Conservation (phyloP, 768 basidiomycete genomes). For the Leccinum barrowsii region DNA sequence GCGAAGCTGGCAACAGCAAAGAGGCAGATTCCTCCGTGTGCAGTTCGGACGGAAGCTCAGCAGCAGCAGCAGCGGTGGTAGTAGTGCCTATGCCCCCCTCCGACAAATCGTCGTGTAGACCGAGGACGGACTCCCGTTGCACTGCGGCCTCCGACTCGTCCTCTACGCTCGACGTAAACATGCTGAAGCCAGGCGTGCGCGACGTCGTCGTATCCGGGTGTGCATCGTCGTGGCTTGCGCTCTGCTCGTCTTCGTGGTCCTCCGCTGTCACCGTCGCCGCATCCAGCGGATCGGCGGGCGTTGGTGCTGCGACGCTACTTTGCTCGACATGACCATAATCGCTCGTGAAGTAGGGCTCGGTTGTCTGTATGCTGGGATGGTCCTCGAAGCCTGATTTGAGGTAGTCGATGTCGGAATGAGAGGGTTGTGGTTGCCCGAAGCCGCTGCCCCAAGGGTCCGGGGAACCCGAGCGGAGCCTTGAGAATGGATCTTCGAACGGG, state of each 20-base stretch:
- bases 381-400: slow-evolving; percentile 29
- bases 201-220: slow-evolving; percentile 12
- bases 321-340: slow-evolving; percentile 33
- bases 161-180: slow-evolving; percentile 27
- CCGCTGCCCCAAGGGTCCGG: slow-evolving; percentile 79
- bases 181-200: slow-evolving; percentile 49
- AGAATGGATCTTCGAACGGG: slow-evolving; percentile 72
- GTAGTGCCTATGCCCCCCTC: neutral
- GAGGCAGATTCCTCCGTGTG: slow-evolving; percentile 10
- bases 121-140: slow-evolving; percentile 10
- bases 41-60: slow-evolving; percentile 11
- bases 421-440: slow-evolving; percentile 40
- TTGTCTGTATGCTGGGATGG: slow-evolving; percentile 19
- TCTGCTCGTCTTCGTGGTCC: slow-evolving; percentile 30
- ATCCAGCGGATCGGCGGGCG: slow-evolving; percentile 40
- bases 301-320: slow-evolving; percentile 10
- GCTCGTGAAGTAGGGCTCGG: slow-evolving; percentile 37
- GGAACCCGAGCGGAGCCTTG: slow-evolving; percentile 56
- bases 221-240: slow-evolving; percentile 10
- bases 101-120: slow-evolving; percentile 3
- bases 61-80: neutral
- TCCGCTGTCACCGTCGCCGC: slow-evolving; percentile 33
- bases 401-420: slow-evolving; percentile 23
- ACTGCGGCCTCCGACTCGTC: slow-evolving; percentile 20
- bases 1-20: slow-evolving; percentile 4